Evolutionary conservation across 768 basidiomycete genomes (phyloP).

Genomic region (Collybia nuda): DNA sequence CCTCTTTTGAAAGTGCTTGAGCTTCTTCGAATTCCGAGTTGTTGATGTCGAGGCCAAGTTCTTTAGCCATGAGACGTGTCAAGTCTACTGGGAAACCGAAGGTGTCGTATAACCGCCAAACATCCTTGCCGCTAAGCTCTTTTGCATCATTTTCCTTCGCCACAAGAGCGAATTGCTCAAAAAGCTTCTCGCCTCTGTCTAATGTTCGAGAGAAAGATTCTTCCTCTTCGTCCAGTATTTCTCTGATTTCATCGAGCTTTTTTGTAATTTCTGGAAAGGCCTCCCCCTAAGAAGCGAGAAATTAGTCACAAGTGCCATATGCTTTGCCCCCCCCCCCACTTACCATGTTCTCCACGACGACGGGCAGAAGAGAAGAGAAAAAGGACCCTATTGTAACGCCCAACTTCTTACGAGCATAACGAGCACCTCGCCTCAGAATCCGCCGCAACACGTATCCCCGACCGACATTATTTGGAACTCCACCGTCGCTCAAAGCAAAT

Average conservation of each 20-base stretch:
- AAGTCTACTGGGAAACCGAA: slow-evolving; percentile 98
- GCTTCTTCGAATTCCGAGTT: slow-evolving; percentile 89
- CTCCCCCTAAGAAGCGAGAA: slow-evolving; percentile 51
- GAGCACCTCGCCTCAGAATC: slow-evolving; percentile 90
- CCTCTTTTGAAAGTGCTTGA: slow-evolving; percentile 84
- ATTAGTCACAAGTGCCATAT: neutral
- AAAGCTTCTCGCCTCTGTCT: slow-evolving; percentile 94
- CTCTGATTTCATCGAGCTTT: slow-evolving; percentile 80
- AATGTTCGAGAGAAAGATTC: slow-evolving; percentile 97
- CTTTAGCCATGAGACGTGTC: slow-evolving; percentile 96
- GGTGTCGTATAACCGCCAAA: slow-evolving; percentile 97
- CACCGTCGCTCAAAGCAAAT: slow-evolving; percentile 95
- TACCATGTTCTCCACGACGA: slow-evolving; percentile 88
- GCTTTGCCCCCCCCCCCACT: slow-evolving; percentile 15
- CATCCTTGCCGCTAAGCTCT: slow-evolving; percentile 85
- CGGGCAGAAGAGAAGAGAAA: slow-evolving; percentile 90
- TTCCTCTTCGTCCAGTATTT: slow-evolving; percentile 97
- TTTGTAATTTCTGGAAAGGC: slow-evolving; percentile 93
- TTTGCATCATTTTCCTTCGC: slow-evolving; percentile 62
- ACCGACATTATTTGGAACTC: slow-evolving; percentile 94
- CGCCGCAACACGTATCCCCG: slow-evolving; percentile 96
- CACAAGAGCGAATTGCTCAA: slow-evolving; percentile 79
- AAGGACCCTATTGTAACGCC: slow-evolving; percentile 91
- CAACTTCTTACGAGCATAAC: slow-evolving; percentile 94
- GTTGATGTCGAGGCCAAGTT: slow-evolving; percentile 81